These are phyloP conservation scores for Leccinum griseonigrum DNA, from an alignment of 1,284 basidiomycete genomes.

Conservation along the genomic window DNA sequence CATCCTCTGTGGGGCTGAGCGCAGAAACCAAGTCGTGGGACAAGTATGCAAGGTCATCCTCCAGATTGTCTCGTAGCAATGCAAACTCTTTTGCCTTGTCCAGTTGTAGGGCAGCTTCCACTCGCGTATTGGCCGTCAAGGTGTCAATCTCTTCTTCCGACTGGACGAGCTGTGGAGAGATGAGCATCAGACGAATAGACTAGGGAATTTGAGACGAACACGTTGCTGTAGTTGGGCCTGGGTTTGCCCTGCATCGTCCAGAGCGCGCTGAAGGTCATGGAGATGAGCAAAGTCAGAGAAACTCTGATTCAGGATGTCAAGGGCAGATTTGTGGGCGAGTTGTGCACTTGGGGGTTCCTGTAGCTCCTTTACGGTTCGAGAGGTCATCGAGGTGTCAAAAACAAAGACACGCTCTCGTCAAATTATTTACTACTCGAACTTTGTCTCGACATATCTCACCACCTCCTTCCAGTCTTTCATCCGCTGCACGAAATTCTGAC, in stretches of 20 bases:
- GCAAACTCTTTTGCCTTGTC: conserved; percentile 70
- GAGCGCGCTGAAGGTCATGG: conserved; percentile 40
- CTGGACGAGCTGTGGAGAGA: conserved; percentile 55
- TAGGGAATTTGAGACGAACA: conserved; percentile 36
- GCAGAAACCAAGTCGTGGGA: conserved; percentile 64
- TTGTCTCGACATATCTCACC: conserved; percentile 33
- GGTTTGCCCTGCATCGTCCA: conserved; percentile 36
- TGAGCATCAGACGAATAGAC: conserved; percentile 26
- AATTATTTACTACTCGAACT: neutral
- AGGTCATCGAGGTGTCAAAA: conserved; percentile 32
- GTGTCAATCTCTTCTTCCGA: conserved; percentile 48
- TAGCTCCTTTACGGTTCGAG: conserved; percentile 46
- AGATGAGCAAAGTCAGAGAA: conserved; percentile 51
- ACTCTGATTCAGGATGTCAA: conserved; percentile 44
- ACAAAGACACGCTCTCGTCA: neutral
- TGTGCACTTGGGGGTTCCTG: conserved; percentile 45
- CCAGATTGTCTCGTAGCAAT: conserved; percentile 70
- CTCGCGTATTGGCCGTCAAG: conserved; percentile 45
- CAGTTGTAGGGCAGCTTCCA: conserved; percentile 45
- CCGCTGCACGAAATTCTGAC: conserved; percentile 41
- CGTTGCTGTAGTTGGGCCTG: conserved; percentile 40
- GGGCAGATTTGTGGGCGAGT: conserved; percentile 41
- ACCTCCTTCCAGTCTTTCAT: conserved; percentile 59
- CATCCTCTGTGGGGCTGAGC: conserved; percentile 39
- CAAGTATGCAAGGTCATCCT: conserved; percentile 72